Percentiles rank a stretch among this genome's conserved stretches.
These are phyloP conservation scores for Acacia pycnantha DNA, from an alignment of 331 rosid species.

Conservation along the genomic window DNA sequence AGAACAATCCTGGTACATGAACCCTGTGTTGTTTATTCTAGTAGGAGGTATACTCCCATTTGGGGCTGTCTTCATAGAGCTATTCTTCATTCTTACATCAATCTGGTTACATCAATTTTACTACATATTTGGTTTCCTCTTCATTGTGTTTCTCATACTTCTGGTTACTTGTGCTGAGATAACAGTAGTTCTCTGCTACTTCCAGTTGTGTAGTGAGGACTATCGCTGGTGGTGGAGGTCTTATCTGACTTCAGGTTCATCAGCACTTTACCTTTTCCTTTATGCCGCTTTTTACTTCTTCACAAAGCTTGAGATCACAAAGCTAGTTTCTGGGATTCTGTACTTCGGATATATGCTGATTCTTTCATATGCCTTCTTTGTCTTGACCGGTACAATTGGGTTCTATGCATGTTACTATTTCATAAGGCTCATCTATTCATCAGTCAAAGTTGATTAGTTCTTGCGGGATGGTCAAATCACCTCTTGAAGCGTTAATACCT, in stretches of 20 bases:
- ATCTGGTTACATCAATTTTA: conserved; percentile 77
- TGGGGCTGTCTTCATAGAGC: conserved; percentile 73
- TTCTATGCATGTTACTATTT: conserved; percentile 76
- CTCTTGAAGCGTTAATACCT: neutral
- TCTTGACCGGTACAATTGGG: conserved; percentile 79
- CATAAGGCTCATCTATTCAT: conserved; percentile 72
- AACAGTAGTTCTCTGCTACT: conserved; percentile 72
- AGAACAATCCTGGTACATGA: conserved; percentile 71
- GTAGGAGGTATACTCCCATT: conserved; percentile 76
- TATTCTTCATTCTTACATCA: conserved; percentile 74
- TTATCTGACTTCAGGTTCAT: conserved; percentile 69
- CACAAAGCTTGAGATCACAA: conserved; percentile 69
- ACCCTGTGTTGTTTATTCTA: conserved; percentile 53
- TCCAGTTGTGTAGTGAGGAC: conserved; percentile 76
- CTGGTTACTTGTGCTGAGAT: conserved; percentile 73
- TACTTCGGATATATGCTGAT: conserved; percentile 77
- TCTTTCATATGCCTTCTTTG: conserved; percentile 62
- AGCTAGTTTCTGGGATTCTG: conserved; percentile 63
- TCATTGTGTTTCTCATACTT: conserved; percentile 68
- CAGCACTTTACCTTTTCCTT: conserved; percentile 72
- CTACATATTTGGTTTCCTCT: conserved; percentile 69
- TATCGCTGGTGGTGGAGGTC: conserved; percentile 85
- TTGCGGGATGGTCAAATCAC: neutral
- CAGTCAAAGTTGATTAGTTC: conserved; percentile 68
- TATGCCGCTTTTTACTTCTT: conserved; percentile 77